A percentile compares a stretch with the other conserved stretches of the same genome.
Conservation (phyloP, 768 basidiomycete genomes). For the Pleurotus salmoneostramineus region DNA sequence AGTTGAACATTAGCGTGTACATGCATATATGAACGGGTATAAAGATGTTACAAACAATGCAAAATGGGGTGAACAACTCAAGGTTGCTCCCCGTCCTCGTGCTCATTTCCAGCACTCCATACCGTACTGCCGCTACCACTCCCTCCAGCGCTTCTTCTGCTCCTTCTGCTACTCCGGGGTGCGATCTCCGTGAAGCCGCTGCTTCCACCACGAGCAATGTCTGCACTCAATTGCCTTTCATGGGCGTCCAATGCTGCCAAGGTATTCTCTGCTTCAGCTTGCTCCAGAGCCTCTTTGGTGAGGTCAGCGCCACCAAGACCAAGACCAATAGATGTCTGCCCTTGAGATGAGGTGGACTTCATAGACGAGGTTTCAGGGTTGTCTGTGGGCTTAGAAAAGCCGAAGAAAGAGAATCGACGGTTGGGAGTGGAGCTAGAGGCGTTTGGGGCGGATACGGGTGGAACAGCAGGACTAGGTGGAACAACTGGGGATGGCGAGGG, state of each 20-base stretch:
- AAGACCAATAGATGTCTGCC: slow-evolving; percentile 23
- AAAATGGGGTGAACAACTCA: background rate
- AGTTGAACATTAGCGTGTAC: background rate
- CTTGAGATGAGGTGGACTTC: slow-evolving; percentile 35
- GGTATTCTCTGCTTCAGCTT: slow-evolving; percentile 72
- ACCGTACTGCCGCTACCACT: slow-evolving; percentile 77
- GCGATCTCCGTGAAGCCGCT: slow-evolving; percentile 81
- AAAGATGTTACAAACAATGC: background rate
- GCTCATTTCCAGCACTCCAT: slow-evolving; percentile 82
- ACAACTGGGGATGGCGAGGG: slow-evolving; percentile 44
- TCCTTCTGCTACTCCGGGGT: slow-evolving; percentile 46
- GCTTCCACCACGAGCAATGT: slow-evolving; percentile 69
- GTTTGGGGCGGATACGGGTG: slow-evolving; percentile 21
- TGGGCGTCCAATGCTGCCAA: slow-evolving; percentile 78
- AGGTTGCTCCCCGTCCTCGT: slow-evolving; percentile 38
- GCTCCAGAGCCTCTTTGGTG: slow-evolving; percentile 74
- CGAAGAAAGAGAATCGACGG: slow-evolving; percentile 72
- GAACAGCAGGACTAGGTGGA: slow-evolving; percentile 19
- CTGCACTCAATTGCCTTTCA: slow-evolving; percentile 66
- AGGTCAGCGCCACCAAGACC: slow-evolving; percentile 39
- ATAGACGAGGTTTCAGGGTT: slow-evolving; percentile 46
- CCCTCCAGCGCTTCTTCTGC: slow-evolving; percentile 56
- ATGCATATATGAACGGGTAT: background rate
- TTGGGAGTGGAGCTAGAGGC: slow-evolving; percentile 17
- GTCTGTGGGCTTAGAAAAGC: slow-evolving; percentile 37